Percentiles rank a stretch among this genome's conserved stretches.
Evolutionary conservation across 371 early-diverging fungal species (phyloP).

Genomic region (Paraphysoderma sedebokerense): DNA sequence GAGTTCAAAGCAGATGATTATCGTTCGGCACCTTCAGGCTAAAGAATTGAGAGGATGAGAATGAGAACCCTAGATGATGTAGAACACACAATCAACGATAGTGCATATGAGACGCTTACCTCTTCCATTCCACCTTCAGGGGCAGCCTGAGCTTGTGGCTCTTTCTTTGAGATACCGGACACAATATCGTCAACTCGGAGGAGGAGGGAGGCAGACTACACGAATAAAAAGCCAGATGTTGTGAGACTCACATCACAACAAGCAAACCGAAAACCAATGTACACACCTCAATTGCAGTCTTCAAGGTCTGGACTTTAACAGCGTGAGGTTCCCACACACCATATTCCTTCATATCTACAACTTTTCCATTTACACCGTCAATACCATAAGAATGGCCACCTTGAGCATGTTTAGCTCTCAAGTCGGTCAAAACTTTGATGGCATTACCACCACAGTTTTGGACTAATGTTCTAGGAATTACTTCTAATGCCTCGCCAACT

Average conservation of each 20-base stretch:
- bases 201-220: constrained; percentile 69
- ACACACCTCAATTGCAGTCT: constrained; percentile 93
- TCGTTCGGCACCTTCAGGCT: no score
- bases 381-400: constrained; percentile 75
- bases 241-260: not conserved
- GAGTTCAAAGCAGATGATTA: no score
- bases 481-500: constrained; percentile 90
- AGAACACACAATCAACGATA: no score
- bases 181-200: constrained; percentile 97
- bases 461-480: constrained; percentile 95
- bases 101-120: no score
- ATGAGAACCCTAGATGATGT: no score
- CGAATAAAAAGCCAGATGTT: not conserved
- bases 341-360: constrained; percentile 91
- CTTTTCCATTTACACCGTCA: constrained; percentile 87
- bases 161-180: constrained; percentile 61
- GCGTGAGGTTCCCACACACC: constrained; percentile 98
- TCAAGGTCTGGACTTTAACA: constrained; percentile 98
- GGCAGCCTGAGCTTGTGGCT: constrained; percentile 3
- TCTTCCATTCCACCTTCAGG: no score
- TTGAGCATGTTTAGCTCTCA: constrained; percentile 84
- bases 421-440: constrained; percentile 79
- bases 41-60: no score
- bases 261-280: not conserved
- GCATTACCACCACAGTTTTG: constrained; percentile 98